Conservation (phyloP, 1,284 basidiomycete genomes). For the Hemileia vastatrix region DNA sequence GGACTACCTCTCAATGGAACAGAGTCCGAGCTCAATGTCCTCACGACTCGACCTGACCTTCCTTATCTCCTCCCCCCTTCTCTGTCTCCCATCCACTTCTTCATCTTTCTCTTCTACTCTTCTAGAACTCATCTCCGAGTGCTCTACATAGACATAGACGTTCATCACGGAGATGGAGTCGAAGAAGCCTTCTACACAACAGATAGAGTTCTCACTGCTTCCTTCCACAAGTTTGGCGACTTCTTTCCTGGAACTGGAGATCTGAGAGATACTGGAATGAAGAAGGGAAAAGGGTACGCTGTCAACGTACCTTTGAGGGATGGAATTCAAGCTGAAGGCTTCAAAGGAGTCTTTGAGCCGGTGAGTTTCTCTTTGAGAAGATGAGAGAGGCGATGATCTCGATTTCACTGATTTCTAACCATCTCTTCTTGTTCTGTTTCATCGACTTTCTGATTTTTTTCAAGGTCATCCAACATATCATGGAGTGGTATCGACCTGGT, state of each 20-base stretch:
- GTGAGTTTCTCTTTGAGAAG: constrained; percentile 50
- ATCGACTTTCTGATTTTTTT: background rate
- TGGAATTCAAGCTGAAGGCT: constrained; percentile 68
- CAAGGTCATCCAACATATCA: constrained; percentile 71
- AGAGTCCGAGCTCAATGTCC: too few relatives aligned
- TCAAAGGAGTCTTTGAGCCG: constrained; percentile 75
- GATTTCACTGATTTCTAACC: background rate
- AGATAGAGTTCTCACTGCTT: constrained; percentile 88
- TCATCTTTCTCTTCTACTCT: background rate
- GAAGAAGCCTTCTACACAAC: constrained; percentile 98
- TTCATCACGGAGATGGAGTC: constrained; percentile 95
- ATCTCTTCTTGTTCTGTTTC: background rate
- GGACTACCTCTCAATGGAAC: too few relatives aligned
- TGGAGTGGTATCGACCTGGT: constrained; percentile 80
- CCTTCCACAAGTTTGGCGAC: constrained; percentile 86
- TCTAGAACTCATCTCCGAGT: constrained; percentile 61
- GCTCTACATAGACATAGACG: constrained; percentile 94
- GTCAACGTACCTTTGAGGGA: constrained; percentile 90
- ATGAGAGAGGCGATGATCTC: background rate
- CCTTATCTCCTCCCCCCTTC: background rate
- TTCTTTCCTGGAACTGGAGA: constrained; percentile 82
- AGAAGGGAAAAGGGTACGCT: constrained; percentile 75
- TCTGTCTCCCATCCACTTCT: background rate
- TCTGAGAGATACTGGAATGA: constrained; percentile 65
- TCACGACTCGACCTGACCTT: background rate